Base-by-base conservation (phyloP, 2,329 filamentous ascomycete species). In the Esteya vermicola region DNA sequence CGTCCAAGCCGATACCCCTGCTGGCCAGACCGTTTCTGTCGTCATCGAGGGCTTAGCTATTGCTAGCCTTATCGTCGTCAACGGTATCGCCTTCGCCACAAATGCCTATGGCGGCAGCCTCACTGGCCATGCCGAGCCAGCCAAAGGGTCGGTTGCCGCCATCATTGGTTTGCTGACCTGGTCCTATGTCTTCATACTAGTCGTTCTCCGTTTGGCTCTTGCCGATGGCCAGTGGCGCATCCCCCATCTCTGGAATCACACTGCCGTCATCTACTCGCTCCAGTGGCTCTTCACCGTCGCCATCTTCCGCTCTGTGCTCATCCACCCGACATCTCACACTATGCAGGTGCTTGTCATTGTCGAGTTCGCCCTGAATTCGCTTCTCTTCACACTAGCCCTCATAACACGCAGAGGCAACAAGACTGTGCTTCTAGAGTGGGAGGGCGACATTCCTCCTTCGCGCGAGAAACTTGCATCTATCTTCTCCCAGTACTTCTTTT, bases 351-450 rank as follows among this genome's bases (percentile, higher is more conserved):
- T 94, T 35, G 68, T 75, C 46, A 77, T 85, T 45, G 60, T 72
- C 43, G 78, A 93, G 51, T 96, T 96, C 53, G 64, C 66, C 2
- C 63, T 96, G 44, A 75, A 73, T 6, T 79, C 81, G 1, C 55
- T 93, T 12, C 70, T 98, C 12, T 78, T 86, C 39, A 57, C 73
- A 34, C 78, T 95, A 54, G 76, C 85, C 33, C 59, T 93, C 42
- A 82, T 78, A 38, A 93, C 85, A 45, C 78, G 91, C 47, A 91
- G 86, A 61, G 91, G 91, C 33, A 96, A 96, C 59, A 91, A 85
- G 59, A 77, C 81, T 4, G 83, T 98, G 12, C 61, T 88, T 34
- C 58, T 96, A 52, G 85, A 94, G 58, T 88, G 88, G 66, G 88
- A 95, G 58, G 85, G 83, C 45, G 81, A 81, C 25, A 74, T 98